phyloP scores from a whole-genome alignment of 345 rosid species.

The Melastoma malabathricum region DNA sequence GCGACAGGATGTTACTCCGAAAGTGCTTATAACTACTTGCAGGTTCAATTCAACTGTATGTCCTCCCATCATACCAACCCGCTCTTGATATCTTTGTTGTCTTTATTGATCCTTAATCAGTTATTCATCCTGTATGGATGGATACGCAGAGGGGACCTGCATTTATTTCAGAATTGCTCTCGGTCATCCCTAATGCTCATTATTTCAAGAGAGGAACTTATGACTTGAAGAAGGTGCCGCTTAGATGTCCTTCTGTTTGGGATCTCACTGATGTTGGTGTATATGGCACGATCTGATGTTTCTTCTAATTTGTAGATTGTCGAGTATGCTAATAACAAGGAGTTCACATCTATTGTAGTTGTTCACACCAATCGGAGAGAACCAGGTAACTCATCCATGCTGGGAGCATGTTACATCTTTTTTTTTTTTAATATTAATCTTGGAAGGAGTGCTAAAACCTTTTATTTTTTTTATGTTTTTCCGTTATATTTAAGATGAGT shows the following conservation, averaged over 20 bases:
- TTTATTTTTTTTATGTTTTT: background rate
- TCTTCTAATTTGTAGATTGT: constrained; percentile 37
- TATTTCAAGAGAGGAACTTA: constrained; percentile 80
- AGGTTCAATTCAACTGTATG: constrained; percentile 87
- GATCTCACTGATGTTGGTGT: background rate
- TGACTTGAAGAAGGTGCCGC: constrained; percentile 70
- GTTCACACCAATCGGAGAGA: constrained; percentile 87
- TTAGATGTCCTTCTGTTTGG: background rate
- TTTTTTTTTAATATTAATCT: background rate
- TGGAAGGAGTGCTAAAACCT: no score
- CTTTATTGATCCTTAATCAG: background rate
- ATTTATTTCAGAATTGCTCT: constrained; percentile 57
- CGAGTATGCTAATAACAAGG: constrained; percentile 73
- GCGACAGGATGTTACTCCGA: constrained; percentile 42
- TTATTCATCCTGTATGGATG: constrained; percentile 4
- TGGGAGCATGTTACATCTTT: background rate
- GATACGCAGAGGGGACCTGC: constrained; percentile 76
- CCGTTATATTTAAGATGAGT: no score
- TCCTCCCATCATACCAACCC: background rate
- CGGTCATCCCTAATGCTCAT: constrained; percentile 75
- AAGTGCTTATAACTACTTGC: constrained; percentile 80
- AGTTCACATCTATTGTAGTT: constrained; percentile 63
- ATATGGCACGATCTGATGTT: constrained; percentile 1
- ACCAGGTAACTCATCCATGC: constrained; percentile 45
- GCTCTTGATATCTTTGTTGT: no score